Base-by-base conservation (phyloP, 805 yeast species). In the Ogataea degrootiae region DNA sequence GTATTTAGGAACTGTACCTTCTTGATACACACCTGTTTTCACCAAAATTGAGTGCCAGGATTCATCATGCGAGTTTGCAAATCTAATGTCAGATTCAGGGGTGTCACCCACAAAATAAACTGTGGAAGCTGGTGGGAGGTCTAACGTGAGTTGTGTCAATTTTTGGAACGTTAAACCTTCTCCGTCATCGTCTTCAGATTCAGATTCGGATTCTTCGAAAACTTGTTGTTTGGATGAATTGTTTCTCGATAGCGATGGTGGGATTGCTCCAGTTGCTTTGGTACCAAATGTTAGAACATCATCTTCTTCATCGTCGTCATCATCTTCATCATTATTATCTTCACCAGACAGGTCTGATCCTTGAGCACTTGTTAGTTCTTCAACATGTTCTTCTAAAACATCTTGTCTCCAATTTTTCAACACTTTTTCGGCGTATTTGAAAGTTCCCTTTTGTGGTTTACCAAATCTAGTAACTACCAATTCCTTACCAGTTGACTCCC, bases 21-120 rank as follows among this genome's bases (percentile, higher is more conserved):
- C 88, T 67, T 85, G 82, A 67, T 86, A 87, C 48, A 87, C 96
- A 63, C 96, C 96, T 36, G 96, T 87, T 67, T 87, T 84, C 37
- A 87, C 96, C 60, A 87, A 73, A 49, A 87, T 87, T 26, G 95
- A 86, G 67, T 76, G 82, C 96, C 96, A 87, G 31, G 89, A 80
- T 50, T 79, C 79, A 62, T 87, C 94, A 67, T 86, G 92, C 17
- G 90, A 82, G 70, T 87, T 87, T 45, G 95, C 95, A 69, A 87
- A 87, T 65, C 94, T 74, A 53, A 87, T 87, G 65, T 87, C 96
- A 6, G 91, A 83, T 68, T 87, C 95, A 17, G 96, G 96, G 14
- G 95, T 87, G 62, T 87, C 96, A 58, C 96, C 96, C 44, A 87
- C 94, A 68, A 87, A 87, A 65, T 87, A 87, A 15, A 87, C 95